Evolutionary conservation across 352 stramenopile species (phyloP), one percentile per base, ranked within the genome.

Genomic region (Detonula confervacea): DNA sequence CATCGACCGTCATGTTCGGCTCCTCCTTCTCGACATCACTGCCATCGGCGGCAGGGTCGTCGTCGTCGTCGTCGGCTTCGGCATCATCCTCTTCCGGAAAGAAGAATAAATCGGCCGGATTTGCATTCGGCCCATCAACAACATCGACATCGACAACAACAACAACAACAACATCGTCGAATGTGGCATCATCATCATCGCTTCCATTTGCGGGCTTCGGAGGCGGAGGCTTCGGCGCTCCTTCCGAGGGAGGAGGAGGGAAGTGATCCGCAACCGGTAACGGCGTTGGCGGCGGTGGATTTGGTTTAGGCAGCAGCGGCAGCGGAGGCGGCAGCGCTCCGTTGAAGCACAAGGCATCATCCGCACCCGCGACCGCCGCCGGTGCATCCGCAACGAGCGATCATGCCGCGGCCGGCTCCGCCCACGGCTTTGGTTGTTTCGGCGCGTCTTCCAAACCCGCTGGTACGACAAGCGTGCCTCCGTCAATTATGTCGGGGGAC

Each of bases 1-100:
- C 5, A 20, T 57, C 49, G 14, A 25, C 7, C 49, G 49, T 9
- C 2, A 74, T 74, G 66, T 74, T 74, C 20, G 54, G 54, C 66
- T 66, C 66, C n/a, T 74, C 66, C 2, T 74, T 74, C 35, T 18
- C 25, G 24, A 44, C 66, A 25, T 52, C 66, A 27, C 44, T 74
- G 24, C 66, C 66, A 27, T 44, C 16, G 33, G 18, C 63, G 27
- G 62, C 25, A 11, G 24, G 20, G 14, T n/a, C 39, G 24, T 55
- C 33, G 14, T 37, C 39, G 25, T 72, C 63, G 0, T 33, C 63
- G 22, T 24, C 62, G 25, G n/a, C n/a, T n/a, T n/a, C n/a, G n/a
- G n/a, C n/a, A n/a, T n/a, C n/a, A n/a, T n/a, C n/a, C n/a, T n/a
- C n/a, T n/a, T n/a, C n/a, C n/a, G n/a, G n/a, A n/a, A n/a, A n/a